phyloP scores from a whole-genome alignment of 139 green algal species.

The Chlorella sp. region DNA sequence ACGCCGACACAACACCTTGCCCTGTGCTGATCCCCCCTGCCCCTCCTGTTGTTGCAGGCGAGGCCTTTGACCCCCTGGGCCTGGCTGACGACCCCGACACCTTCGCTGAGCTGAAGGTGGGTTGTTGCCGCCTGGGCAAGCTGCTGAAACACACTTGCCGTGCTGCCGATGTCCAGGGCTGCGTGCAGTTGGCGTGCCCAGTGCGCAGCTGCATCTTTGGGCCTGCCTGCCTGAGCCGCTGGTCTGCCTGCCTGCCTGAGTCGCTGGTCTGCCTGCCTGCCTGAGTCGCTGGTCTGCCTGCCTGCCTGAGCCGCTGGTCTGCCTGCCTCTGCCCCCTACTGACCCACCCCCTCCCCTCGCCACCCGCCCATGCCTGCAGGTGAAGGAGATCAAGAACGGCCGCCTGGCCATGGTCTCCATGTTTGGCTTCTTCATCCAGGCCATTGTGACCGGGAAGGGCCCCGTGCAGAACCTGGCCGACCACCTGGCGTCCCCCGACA shows the following conservation, averaged over 20 bases:
- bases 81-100: slow-evolving; percentile 93
- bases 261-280: too few relatives aligned
- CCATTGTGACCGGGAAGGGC: slow-evolving; percentile 47
- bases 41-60: slow-evolving; percentile 50
- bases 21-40: too few relatives aligned
- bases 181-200: too few relatives aligned
- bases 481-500: slow-evolving; percentile 78
- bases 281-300: too few relatives aligned
- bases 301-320: too few relatives aligned
- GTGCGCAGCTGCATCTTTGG: too few relatives aligned
- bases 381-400: slow-evolving; percentile 96
- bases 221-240: too few relatives aligned
- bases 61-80: slow-evolving; percentile 94
- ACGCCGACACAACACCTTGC: too few relatives aligned
- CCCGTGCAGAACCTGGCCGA: slow-evolving; percentile 77
- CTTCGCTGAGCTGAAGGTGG: slow-evolving; percentile 75
- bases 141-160: not conserved
- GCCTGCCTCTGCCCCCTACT: too few relatives aligned
- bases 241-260: too few relatives aligned
- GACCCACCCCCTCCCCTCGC: not conserved
- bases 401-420: slow-evolving; percentile 90
- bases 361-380: slow-evolving; percentile 68
- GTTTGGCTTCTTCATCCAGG: slow-evolving; percentile 82
- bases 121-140: not conserved
- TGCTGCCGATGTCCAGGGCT: not conserved